Conservation (phyloP, 441 rosid species). For the Mallotus repandus region DNA sequence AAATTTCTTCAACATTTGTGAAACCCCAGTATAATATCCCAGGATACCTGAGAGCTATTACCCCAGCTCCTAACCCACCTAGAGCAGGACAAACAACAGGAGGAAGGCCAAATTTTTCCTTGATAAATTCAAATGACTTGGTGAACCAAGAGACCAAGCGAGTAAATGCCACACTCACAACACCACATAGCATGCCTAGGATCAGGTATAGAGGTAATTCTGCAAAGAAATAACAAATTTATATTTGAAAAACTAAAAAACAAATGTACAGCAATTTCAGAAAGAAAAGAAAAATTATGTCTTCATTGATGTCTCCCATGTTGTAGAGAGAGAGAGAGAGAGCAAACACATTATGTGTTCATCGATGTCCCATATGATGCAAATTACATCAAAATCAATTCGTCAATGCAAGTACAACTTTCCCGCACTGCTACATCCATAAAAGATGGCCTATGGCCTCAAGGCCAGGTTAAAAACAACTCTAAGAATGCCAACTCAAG, state of each 20-base stretch:
- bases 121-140: slow-evolving; percentile 66
- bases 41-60: slow-evolving; percentile 94
- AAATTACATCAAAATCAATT: background rate
- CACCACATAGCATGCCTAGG: slow-evolving; percentile 96
- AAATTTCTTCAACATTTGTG: slow-evolving; percentile 94
- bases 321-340: background rate
- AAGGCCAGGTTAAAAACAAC: background rate
- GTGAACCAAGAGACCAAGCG: slow-evolving; percentile 88
- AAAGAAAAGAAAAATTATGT: no score
- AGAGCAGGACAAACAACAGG: slow-evolving; percentile 90
- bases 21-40: slow-evolving; percentile 98
- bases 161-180: slow-evolving; percentile 82
- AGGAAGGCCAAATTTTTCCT: slow-evolving; percentile 80
- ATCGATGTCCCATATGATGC: background rate
- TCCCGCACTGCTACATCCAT: background rate
- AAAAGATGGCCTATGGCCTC: slow-evolving; percentile 6
- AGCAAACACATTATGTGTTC: background rate
- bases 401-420: background rate
- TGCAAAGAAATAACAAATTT: slow-evolving; percentile 40
- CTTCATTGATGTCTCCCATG: no score
- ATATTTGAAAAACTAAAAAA: slow-evolving; percentile 6
- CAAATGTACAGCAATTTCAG: slow-evolving; percentile 5
- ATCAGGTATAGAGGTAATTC: slow-evolving; percentile 93
- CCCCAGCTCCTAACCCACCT: slow-evolving; percentile 96
- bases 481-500: background rate